Conservation (phyloP, 2,329 filamentous ascomycete genomes). For the Rugonectria rugulosa region DNA sequence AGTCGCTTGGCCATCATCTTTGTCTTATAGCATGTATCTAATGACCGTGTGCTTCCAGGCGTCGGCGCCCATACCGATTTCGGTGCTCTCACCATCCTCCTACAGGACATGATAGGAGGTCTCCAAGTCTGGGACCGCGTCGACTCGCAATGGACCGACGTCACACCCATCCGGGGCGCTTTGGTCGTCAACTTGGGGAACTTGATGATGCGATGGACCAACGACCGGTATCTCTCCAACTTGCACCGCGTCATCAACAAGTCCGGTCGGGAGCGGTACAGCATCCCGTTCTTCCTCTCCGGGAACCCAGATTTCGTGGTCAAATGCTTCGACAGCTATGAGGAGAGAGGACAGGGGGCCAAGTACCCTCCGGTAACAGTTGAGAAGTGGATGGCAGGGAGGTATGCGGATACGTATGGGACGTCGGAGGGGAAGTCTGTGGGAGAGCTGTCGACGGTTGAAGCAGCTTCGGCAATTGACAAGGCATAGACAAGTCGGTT, state of each 20-base stretch:
- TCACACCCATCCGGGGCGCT: slow-evolving; percentile 52
- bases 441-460: not conserved
- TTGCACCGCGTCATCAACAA: slow-evolving; percentile 64
- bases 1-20: not conserved
- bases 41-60: not conserved
- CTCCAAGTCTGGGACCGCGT: slow-evolving; percentile 24
- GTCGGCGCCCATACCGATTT: slow-evolving; percentile 25
- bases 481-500: not conserved
- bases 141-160: slow-evolving; percentile 26
- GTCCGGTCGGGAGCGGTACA: slow-evolving; percentile 58
- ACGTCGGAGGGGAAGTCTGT: not conserved
- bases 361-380: slow-evolving; percentile 44
- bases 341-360: slow-evolving; percentile 24
- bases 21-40: not conserved
- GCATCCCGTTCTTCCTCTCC: slow-evolving; percentile 63
- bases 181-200: slow-evolving; percentile 62
- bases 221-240: slow-evolving; percentile 59
- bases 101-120: slow-evolving; percentile 24
- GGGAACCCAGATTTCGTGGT: slow-evolving; percentile 56
- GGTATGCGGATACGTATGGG: slow-evolving; percentile 45
- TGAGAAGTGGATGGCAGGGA: slow-evolving; percentile 41
- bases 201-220: slow-evolving; percentile 59
- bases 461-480: not conserved
- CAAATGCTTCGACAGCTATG: slow-evolving; percentile 42
- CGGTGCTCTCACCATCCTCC: slow-evolving; percentile 20